Evolutionary conservation across 148 eudicot genomes (phyloP), one percentile per base, ranked within the genome.

Genomic region (Suaeda aralocaspica): DNA sequence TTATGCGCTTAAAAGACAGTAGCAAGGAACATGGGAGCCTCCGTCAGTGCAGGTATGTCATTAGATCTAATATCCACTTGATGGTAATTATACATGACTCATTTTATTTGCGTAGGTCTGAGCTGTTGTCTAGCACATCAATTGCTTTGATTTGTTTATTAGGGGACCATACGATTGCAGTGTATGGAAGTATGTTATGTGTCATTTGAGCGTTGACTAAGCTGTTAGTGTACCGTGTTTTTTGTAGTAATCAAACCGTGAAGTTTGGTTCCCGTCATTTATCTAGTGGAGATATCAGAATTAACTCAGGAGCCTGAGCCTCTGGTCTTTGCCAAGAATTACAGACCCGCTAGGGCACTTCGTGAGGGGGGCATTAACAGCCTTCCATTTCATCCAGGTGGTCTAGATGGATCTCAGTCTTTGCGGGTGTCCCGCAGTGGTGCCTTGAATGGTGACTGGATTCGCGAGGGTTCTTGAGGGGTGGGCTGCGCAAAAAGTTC

Each of bases 321-420:
- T 82, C 93, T 73, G 89, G 84, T 68, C 86, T 66, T 77, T 94
- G 77, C 98, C 98, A 18, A 91, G 96, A 63, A 87, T 94, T 56
- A 80, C 80, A 67, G 99, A 66, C 88, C 96, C 61, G 84, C 96
- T 63, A 91, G 89, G 79, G 99, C n/a, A 94, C 76, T 91, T 89
- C 81, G 96, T 94, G 4, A 89, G 84, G 76, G 98, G 98, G 70
- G 97, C 85, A 76, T 94, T 68, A 86, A 79, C 72, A 91, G 72
- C 74, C 98, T 97, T 48, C 98, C 98, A 74, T 94, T 94, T 77
- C 92, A 85, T 64, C 98, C 98, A 30, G 98, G 98, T 56, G 98
- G 98, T 69, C 78, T 94, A 74, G 90, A 91, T 71, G 82, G 79
- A 78, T 83, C 94, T 51, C 85, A 83, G 71, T 81, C 92, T 49